These are phyloP conservation scores for Lagenaria siceraria DNA, from an alignment of 306 rosid genomes.

Conservation along the genomic window DNA sequence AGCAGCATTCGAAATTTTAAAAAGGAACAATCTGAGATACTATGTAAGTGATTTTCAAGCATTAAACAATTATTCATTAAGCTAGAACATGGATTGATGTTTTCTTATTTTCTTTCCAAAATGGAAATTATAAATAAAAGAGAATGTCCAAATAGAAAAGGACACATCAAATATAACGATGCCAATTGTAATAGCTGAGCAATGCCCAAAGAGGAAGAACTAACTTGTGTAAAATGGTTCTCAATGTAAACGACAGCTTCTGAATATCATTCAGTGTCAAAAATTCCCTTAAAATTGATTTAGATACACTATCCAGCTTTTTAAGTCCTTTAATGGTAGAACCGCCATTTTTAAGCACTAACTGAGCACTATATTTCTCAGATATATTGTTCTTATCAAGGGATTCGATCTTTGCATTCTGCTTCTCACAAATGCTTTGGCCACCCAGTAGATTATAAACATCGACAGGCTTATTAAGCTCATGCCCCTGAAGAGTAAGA, in stretches of 20 bases:
- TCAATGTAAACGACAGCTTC: constrained; percentile 28
- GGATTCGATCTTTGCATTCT: constrained; percentile 11
- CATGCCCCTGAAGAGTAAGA: constrained; percentile 37
- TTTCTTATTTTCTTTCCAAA: not conserved
- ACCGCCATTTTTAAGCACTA: constrained; percentile 23
- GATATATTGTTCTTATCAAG: constrained; percentile 16
- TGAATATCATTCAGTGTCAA: constrained; percentile 40
- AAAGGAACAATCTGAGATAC: not conserved
- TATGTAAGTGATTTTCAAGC: not conserved
- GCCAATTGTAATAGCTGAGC: not conserved
- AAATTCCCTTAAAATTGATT: constrained; percentile 22
- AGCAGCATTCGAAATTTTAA: not conserved
- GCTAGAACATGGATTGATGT: not conserved
- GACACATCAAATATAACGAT: not conserved
- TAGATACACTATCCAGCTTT: constrained; percentile 27
- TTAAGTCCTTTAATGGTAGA: constrained; percentile 26
- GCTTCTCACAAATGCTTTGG: constrained; percentile 24
- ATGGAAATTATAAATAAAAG: not conserved
- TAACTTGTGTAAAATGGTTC: constrained; percentile 56
- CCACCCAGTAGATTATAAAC: constrained; percentile 41
- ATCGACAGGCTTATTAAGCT: constrained; percentile 40
- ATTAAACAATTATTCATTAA: not conserved
- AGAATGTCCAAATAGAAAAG: not conserved
- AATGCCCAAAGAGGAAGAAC: constrained; percentile 11
- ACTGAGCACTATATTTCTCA: constrained; percentile 33